These are phyloP conservation scores for Ottelia alismoides DNA, from an alignment of 106 monocot genomes.

Conservation along the genomic window DNA sequence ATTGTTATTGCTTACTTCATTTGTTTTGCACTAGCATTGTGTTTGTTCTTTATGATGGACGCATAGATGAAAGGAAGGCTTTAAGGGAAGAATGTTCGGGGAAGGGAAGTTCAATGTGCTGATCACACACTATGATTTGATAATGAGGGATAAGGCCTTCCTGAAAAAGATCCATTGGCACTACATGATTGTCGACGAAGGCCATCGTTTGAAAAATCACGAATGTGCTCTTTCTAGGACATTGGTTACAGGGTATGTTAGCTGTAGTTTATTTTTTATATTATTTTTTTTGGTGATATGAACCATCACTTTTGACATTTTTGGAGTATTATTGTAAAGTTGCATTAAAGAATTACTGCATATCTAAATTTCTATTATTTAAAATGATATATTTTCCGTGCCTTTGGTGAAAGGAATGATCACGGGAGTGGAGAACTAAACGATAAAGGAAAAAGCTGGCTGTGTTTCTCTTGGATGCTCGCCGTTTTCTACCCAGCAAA, in stretches of 20 bases:
- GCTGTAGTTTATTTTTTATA: no score
- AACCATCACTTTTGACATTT: no score
- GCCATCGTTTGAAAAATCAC: constrained; percentile 95
- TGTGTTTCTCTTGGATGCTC: no score
- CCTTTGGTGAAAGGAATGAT: no score
- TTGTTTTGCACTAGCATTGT: constrained; percentile 31
- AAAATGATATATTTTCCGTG: no score
- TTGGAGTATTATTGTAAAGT: no score
- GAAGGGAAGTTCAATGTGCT: constrained; percentile 81
- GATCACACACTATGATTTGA: constrained; percentile 95
- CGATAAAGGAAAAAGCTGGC: no score
- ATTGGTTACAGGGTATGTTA: constrained; percentile 70
- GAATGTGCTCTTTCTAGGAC: constrained; percentile 92
- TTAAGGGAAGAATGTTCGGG: constrained; percentile 66
- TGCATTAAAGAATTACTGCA: no score
- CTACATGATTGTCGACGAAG: constrained; percentile 98
- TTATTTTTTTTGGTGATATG: no score
- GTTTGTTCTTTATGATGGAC: constrained; percentile 89
- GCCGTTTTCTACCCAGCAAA: no score
- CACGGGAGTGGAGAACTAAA: no score
- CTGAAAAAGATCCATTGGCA: constrained; percentile 90
- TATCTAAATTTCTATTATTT: no score
- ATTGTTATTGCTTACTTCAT: not conserved
- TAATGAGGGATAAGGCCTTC: constrained; percentile 87
- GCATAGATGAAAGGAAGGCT: constrained; percentile 86